Percentiles rank a stretch among this genome's conserved stretches.
These are phyloP conservation scores for Ceratocystis eucalypticola DNA, from an alignment of 2,329 filamentous ascomycete genomes.

Conservation along the genomic window DNA sequence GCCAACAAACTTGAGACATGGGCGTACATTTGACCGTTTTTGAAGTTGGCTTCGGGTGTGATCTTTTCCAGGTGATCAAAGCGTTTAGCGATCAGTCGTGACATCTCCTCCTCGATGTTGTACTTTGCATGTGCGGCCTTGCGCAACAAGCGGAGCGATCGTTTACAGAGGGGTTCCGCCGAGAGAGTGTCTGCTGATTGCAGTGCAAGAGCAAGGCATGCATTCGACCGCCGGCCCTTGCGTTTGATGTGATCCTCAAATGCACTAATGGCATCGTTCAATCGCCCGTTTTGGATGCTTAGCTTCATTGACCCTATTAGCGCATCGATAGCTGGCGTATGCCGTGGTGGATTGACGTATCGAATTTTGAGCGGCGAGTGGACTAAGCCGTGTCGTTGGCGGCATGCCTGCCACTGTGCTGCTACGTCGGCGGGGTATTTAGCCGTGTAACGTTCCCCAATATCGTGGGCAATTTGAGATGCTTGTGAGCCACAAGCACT, in stretches of 20 bases:
- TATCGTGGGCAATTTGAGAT: slow-evolving; percentile 7
- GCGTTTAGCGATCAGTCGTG: slow-evolving; percentile 3
- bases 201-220: slow-evolving; percentile 14
- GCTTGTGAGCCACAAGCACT: slow-evolving; percentile 4
- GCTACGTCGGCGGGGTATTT: not conserved
- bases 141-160: slow-evolving; percentile 9
- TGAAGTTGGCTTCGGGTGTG: not conserved
- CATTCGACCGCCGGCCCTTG: slow-evolving; percentile 10
- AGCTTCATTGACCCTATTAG: slow-evolving; percentile 17
- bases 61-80: slow-evolving; percentile 11
- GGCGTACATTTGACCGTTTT: slow-evolving; percentile 11
- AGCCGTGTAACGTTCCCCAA: slow-evolving; percentile 1
- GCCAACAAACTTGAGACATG: slow-evolving; percentile 2
- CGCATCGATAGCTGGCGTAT: slow-evolving; percentile 8
- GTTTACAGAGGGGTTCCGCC: not conserved
- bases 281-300: not conserved
- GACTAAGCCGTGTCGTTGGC: not conserved
- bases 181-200: slow-evolving; percentile 9
- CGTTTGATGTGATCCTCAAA: slow-evolving; percentile 13
- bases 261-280: not conserved
- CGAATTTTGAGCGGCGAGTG: not conserved
- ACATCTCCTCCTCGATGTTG: slow-evolving; percentile 13
- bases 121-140: slow-evolving; percentile 11
- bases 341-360: slow-evolving; percentile 1
- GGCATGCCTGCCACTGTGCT: not conserved